Evolutionary conservation across 2,329 filamentous ascomycete genomes (phyloP).

Genomic region (Metarhizium humberi): DNA sequence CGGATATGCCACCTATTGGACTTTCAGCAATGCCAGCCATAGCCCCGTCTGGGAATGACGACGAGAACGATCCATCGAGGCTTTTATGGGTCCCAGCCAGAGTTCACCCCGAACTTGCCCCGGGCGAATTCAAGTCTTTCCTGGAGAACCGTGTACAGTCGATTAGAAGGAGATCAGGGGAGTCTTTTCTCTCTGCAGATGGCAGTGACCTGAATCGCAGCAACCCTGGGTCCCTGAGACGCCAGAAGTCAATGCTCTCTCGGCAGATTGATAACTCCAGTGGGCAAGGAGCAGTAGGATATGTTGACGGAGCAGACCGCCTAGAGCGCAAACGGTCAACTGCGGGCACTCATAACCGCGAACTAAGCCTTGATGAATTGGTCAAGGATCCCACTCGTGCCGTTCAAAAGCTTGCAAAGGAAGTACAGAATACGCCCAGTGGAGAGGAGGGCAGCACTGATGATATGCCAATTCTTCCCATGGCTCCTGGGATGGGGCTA

Average conservation of each 20-base stretch:
- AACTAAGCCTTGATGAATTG: slow-evolving; percentile 69
- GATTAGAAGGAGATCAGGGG: slow-evolving; percentile 76
- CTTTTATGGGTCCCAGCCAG: slow-evolving; percentile 94
- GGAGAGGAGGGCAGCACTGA: slow-evolving; percentile 40
- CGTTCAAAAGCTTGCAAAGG: slow-evolving; percentile 59
- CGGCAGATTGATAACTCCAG: slow-evolving; percentile 73
- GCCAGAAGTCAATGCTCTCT: slow-evolving; percentile 95
- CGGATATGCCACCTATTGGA: slow-evolving; percentile 64
- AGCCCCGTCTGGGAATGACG: slow-evolving; percentile 62
- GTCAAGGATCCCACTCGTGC: slow-evolving; percentile 69
- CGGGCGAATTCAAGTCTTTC: slow-evolving; percentile 94
- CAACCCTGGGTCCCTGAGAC: slow-evolving; percentile 52
- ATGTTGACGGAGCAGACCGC: slow-evolving; percentile 75
- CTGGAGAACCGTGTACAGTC: slow-evolving; percentile 87
- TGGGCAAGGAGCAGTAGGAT: slow-evolving; percentile 49
- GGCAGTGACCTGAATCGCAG: slow-evolving; percentile 34
- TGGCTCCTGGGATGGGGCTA: slow-evolving; percentile 67
- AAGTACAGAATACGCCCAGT: slow-evolving; percentile 35
- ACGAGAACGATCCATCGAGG: slow-evolving; percentile 80
- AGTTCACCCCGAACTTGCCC: slow-evolving; percentile 88
- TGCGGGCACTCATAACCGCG: slow-evolving; percentile 41
- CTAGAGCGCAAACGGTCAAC: slow-evolving; percentile 65
- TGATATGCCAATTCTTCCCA: slow-evolving; percentile 80
- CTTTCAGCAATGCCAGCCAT: slow-evolving; percentile 62
- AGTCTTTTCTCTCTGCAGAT: slow-evolving; percentile 53